phyloP scores from a whole-genome alignment of 345 rosid genomes.

The Cardiospermum halicacabum region DNA sequence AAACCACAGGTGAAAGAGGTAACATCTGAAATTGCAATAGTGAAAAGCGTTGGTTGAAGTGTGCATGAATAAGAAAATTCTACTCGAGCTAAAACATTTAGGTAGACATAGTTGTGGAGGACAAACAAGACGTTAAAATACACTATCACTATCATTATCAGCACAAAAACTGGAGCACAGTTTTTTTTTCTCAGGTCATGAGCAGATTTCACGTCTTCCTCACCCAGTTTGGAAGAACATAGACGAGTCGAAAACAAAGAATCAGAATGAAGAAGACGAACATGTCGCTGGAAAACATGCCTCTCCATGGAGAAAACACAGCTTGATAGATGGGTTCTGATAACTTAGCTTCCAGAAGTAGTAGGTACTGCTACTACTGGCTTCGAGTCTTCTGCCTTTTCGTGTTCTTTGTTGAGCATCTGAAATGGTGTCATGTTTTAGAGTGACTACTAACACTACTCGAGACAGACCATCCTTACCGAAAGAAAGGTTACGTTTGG shows the following conservation, averaged over 20 bases:
- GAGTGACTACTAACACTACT: too few relatives aligned
- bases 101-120: not conserved
- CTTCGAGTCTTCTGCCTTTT: slow-evolving; percentile 41
- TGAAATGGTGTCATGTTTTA: slow-evolving; percentile 1
- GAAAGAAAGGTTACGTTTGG: not conserved
- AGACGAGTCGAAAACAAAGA: not conserved
- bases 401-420: slow-evolving; percentile 54
- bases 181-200: not conserved
- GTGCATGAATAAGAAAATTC: slow-evolving; percentile 1
- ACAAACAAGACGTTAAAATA: not conserved
- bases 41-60: not conserved
- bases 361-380: slow-evolving; percentile 30
- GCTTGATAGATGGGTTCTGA: not conserved
- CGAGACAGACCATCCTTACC: too few relatives aligned
- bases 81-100: not conserved
- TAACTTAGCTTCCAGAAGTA: slow-evolving; percentile 31
- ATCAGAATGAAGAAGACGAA: not conserved
- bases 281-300: not conserved
- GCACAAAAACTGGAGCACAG: not conserved
- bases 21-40: slow-evolving; percentile 1
- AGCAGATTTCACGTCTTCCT: not conserved
- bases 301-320: not conserved
- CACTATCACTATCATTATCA: not conserved
- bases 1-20: not conserved
- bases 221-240: not conserved